phyloP scores from a whole-genome alignment of 1,284 basidiomycete species.

The Puccinia brachypodii region DNA sequence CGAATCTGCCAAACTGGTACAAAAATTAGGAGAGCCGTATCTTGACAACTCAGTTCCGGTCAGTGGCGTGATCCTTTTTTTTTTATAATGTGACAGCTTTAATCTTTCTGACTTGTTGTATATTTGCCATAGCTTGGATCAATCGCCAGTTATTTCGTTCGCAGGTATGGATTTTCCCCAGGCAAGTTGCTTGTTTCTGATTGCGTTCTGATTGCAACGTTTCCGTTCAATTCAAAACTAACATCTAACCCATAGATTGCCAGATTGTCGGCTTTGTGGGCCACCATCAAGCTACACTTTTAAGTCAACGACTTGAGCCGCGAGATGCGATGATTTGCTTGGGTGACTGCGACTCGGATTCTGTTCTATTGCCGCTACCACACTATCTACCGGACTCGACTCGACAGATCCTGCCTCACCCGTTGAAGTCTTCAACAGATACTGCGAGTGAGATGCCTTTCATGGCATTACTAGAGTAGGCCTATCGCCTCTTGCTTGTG shows the following conservation, averaged over 20 bases:
- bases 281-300: constrained; percentile 36
- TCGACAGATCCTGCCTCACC: constrained; percentile 30
- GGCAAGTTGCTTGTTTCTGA: constrained; percentile 60
- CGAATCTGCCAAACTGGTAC: constrained; percentile 59
- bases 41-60: constrained; percentile 43
- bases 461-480: constrained; percentile 49
- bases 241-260: constrained; percentile 13
- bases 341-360: constrained; percentile 29
- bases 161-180: constrained; percentile 74
- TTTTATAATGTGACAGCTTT: neutral
- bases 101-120: constrained; percentile 52
- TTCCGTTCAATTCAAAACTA: neutral
- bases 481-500: neutral
- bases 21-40: constrained; percentile 30
- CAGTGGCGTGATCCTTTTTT: constrained; percentile 2
- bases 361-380: constrained; percentile 28
- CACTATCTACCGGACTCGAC: constrained; percentile 41
- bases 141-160: constrained; percentile 70
- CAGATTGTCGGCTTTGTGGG: constrained; percentile 35
- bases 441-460: constrained; percentile 20
- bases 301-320: constrained; percentile 17
- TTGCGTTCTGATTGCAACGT: neutral
- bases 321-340: constrained; percentile 34
- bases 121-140: constrained; percentile 71
- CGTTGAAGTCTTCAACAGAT: constrained; percentile 5